These are phyloP conservation scores for Agarophyton chilense DNA, from an alignment of 23 red algal genomes.

Conservation along the genomic window DNA sequence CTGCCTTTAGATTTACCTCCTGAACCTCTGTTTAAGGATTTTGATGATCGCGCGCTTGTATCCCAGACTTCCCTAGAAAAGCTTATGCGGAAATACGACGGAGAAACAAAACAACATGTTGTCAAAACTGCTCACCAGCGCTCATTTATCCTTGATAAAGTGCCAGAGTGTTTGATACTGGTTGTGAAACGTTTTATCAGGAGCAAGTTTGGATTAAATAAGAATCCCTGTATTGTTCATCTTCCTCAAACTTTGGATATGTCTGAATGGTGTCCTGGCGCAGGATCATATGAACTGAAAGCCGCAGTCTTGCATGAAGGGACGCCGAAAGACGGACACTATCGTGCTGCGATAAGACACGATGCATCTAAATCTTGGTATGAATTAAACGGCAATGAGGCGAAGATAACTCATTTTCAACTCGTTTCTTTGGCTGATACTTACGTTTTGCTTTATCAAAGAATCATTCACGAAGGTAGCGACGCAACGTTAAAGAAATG, in stretches of 20 bases:
- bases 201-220: constrained; percentile 46
- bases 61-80: constrained; percentile 26
- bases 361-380: constrained; percentile 55
- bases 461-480: neutral
- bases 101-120: constrained; percentile 24
- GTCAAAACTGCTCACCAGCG: constrained; percentile 29
- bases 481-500: neutral
- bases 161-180: constrained; percentile 43
- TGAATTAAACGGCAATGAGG: constrained; percentile 32
- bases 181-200: constrained; percentile 52
- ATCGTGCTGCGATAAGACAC: constrained; percentile 45
- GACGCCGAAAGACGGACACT: constrained; percentile 10
- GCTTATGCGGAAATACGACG: constrained; percentile 59
- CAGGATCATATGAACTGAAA: constrained; percentile 36
- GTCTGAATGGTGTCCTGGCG: constrained; percentile 12
- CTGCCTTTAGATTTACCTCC: constrained; percentile 64
- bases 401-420: constrained; percentile 31
- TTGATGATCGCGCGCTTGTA: constrained; percentile 42
- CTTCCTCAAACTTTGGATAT: constrained; percentile 35
- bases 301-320: constrained; percentile 59
- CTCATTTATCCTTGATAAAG: constrained; percentile 29
- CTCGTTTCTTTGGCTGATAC: constrained; percentile 62
- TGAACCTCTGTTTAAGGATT: constrained; percentile 63
- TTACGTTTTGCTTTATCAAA: constrained; percentile 60
- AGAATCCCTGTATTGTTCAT: constrained; percentile 74